phyloP scores from a whole-genome alignment of 1,284 basidiomycete species.

The Naganishia cerealis region DNA sequence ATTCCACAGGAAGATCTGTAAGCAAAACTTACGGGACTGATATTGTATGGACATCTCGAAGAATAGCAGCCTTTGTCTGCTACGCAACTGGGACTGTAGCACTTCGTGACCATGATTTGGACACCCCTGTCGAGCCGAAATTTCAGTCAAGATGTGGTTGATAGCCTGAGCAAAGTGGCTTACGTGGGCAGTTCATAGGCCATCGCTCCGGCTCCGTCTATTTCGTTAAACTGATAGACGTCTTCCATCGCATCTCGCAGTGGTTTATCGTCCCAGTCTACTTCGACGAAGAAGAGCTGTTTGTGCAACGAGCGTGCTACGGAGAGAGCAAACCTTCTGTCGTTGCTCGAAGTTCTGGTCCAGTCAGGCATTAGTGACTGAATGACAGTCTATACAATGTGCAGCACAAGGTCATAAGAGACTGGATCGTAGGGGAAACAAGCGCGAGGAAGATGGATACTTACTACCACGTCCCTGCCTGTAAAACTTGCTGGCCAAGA shows the following conservation, averaged over 20 bases:
- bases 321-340: conserved; percentile 76
- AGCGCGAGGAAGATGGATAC: conserved; percentile 48
- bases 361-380: conserved; percentile 74
- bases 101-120: conserved; percentile 63
- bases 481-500: conserved; percentile 85
- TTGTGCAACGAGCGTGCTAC: conserved; percentile 85
- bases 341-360: conserved; percentile 67
- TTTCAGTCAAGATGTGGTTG: not conserved
- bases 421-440: not conserved
- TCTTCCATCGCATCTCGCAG: conserved; percentile 89
- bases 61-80: conserved; percentile 57
- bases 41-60: conserved; percentile 70
- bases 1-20: not conserved
- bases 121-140: conserved; percentile 39
- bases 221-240: conserved; percentile 94
- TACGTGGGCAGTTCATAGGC: conserved; percentile 72
- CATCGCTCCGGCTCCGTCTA: conserved; percentile 64
- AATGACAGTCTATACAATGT: conserved; percentile 66
- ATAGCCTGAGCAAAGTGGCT: conserved; percentile 40
- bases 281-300: conserved; percentile 94
- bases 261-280: conserved; percentile 85
- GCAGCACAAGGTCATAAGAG: conserved; percentile 6
- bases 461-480: conserved; percentile 84
- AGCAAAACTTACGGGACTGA: conserved; percentile 42
- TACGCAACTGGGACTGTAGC: conserved; percentile 62